A percentile compares a stretch with the other conserved stretches of the same genome.
Conservation (phyloP, 192 early-diverging fungal species). For the Umbelopsis vinacea region DNA sequence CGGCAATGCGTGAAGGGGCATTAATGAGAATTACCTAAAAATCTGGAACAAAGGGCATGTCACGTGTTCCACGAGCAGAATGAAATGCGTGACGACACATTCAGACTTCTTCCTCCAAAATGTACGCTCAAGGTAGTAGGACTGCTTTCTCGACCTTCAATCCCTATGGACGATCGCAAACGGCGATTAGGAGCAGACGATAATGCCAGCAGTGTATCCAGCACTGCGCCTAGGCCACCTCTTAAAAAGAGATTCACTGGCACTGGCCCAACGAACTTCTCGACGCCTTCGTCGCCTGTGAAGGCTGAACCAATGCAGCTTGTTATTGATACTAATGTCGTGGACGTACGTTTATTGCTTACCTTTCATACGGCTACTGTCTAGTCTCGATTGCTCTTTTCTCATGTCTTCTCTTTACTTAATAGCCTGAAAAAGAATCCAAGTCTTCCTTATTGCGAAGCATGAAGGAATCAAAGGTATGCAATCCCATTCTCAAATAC, state of each 20-base stretch:
- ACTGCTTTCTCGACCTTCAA: conserved; percentile 22
- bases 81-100: background rate
- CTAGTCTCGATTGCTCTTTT: background rate
- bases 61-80: background rate
- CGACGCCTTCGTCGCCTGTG: background rate
- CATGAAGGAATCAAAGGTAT: conserved; percentile 27
- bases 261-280: background rate
- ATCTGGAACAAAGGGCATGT: too few species aligned
- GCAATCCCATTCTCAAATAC: background rate
- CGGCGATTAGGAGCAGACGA: conserved; percentile 22
- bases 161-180: conserved; percentile 20
- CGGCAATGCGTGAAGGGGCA: too few species aligned
- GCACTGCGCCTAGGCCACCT: conserved; percentile 15
- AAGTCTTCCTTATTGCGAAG: conserved; percentile 8
- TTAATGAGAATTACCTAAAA: too few species aligned
- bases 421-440: conserved; percentile 7
- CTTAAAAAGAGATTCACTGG: conserved; percentile 31
- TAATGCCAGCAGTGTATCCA: conserved; percentile 2
- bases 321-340: background rate
- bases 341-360: background rate
- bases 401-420: background rate
- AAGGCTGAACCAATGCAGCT: conserved; percentile 5
- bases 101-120: background rate
- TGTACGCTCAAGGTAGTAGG: background rate
- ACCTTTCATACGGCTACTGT: background rate